Evolutionary conservation across 164 flowering plant genomes (phyloP), one percentile per base, ranked within the genome.

Genomic region (Kalanchoe fedtschenkoi): DNA sequence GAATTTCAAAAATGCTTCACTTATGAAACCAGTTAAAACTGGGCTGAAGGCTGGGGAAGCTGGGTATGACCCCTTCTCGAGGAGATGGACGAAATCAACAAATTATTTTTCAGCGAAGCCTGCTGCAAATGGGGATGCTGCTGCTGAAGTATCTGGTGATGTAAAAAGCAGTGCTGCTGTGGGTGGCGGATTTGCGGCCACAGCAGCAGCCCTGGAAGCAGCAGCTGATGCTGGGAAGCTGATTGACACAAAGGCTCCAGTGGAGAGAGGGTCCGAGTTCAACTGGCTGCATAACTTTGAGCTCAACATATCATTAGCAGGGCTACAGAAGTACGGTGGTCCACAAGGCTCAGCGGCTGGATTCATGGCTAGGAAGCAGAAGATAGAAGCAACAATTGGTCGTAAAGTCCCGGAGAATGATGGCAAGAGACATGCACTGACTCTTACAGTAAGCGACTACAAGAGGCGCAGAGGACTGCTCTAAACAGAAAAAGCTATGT

Each of bases 141-240:
- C 66, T 8, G 77, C 38, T 34, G 74, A 63, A 26, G 68, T 59
- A 4, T 66, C 58, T 51, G 73, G 69, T 24, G 66, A 37, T 64
- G 65, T 62, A 38, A 24, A 33, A 34, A 44, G 37, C 1, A 68
- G 5, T 58, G 76, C 58, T 24, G 67, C 41, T 5, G 64, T 61
- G 9, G 74, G 63, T 38, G 72, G 63, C 22, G 93, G 90, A 29
- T 29, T 73, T 68, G 92, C 67, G 2, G 89, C 85, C n/a, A 88
- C 95, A 21, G 87, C 65, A 0, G 96, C 85, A 21, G 99, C 97
- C 34, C 65, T 88, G 71, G 84, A 88, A 74, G 96, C 91, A 15
- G 97, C 96, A 60, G 97, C 95, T 32, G 95, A 47, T 73, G 97
- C 97, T 0, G 97, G 99, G 64, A 93, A 93, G 74, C 67, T 93